A percentile compares a stretch with the other conserved stretches of the same genome.
Evolutionary conservation across 345 rosid species (phyloP).

Genomic region (Leavenworthia alabamica): DNA sequence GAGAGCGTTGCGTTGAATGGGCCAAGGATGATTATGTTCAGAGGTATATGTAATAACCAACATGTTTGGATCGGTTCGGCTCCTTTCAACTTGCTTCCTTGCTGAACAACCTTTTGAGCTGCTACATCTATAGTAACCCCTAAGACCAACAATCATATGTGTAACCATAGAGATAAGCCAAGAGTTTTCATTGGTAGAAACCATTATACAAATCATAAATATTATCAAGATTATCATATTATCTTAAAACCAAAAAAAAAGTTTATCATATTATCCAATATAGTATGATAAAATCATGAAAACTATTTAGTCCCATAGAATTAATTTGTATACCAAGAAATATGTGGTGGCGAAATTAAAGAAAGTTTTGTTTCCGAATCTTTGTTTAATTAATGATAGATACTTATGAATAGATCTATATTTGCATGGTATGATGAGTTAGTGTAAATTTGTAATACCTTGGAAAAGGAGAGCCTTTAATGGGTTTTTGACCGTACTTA

Average conservation of each 20-base stretch:
- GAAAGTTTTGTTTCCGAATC: background rate
- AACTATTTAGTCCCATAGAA: no score
- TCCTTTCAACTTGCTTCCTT: slow-evolving; percentile 88
- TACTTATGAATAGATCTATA: background rate
- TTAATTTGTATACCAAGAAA: background rate
- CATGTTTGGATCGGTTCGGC: slow-evolving; percentile 90
- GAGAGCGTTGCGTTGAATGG: slow-evolving; percentile 67
- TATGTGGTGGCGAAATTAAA: background rate
- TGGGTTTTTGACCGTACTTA: slow-evolving; percentile 83
- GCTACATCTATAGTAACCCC: slow-evolving; percentile 91
- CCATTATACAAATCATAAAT: background rate
- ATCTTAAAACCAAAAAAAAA: no score
- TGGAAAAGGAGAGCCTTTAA: slow-evolving; percentile 91
- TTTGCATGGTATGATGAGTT: background rate
- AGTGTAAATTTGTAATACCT: slow-evolving; percentile 52
- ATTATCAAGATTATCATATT: background rate
- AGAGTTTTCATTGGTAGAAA: background rate
- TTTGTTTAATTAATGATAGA: background rate
- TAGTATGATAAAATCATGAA: no score
- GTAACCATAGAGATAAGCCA: background rate
- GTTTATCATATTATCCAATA: no score
- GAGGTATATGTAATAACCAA: slow-evolving; percentile 88
- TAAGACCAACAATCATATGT: slow-evolving; percentile 12
- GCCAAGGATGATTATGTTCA: slow-evolving; percentile 94
- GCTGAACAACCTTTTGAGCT: slow-evolving; percentile 93